phyloP scores from a whole-genome alignment of 495 filamentous ascomycete species.

The Xylaria telfairii region DNA sequence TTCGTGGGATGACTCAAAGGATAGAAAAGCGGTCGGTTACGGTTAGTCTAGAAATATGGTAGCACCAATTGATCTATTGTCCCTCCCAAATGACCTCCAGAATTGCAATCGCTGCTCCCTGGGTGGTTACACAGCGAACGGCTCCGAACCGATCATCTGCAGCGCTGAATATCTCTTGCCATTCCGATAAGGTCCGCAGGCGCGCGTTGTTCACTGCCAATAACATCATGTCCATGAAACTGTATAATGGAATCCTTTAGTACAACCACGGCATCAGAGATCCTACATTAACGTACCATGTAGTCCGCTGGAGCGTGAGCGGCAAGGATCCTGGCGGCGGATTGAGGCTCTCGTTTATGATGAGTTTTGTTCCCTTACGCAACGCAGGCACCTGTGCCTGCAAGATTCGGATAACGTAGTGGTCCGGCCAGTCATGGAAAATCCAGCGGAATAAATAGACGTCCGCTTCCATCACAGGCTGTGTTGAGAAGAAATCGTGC shows the following conservation, averaged over 20 bases:
- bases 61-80: no score
- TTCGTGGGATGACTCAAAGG: no score
- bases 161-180: constrained; percentile 15
- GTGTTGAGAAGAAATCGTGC: constrained; percentile 54
- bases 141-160: constrained; percentile 17
- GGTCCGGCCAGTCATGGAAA: constrained; percentile 55
- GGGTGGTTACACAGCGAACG: constrained; percentile 7
- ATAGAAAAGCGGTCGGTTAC: no score
- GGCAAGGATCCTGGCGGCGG: constrained; percentile 9
- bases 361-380: constrained; percentile 39
- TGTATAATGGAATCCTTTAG: neutral
- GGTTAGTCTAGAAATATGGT: no score
- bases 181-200: constrained; percentile 21
- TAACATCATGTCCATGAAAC: constrained; percentile 18
- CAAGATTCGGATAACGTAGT: constrained; percentile 47
- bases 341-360: constrained; percentile 46
- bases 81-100: constrained; percentile 1
- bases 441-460: constrained; percentile 58
- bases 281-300: neutral
- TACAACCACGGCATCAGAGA: neutral
- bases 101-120: constrained; percentile 14
- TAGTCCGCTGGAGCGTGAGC: constrained; percentile 9
- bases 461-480: constrained; percentile 52
- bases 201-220: constrained; percentile 18
- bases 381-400: constrained; percentile 46